phyloP scores from a whole-genome alignment of 345 rosid species.

The Theobroma cacao region DNA sequence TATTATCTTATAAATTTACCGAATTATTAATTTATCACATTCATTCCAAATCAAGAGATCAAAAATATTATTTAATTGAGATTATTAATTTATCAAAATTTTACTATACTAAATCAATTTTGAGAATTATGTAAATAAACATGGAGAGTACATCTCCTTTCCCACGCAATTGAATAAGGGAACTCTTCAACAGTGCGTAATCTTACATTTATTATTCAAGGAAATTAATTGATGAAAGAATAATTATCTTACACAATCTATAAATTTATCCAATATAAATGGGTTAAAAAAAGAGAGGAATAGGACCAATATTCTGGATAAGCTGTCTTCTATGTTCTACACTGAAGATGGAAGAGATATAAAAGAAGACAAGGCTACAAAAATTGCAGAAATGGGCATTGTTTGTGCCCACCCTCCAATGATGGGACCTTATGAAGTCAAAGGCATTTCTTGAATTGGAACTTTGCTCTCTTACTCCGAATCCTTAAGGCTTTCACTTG shows the following conservation, averaged over 20 bases:
- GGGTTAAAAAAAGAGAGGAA: not conserved
- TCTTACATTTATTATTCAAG: not conserved
- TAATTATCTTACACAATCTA: not conserved
- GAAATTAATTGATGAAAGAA: not conserved
- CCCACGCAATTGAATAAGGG: not conserved
- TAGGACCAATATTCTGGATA: not conserved
- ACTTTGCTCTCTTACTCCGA: conserved; percentile 33
- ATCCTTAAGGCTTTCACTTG: conserved; percentile 70
- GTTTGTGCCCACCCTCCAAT: not conserved
- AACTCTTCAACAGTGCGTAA: not conserved
- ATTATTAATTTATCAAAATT: too few relatives aligned
- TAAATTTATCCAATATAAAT: not conserved
- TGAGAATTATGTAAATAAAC: too few relatives aligned
- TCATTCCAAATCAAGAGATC: too few relatives aligned
- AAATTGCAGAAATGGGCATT: not conserved
- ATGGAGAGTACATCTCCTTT: too few relatives aligned
- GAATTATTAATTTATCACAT: too few relatives aligned
- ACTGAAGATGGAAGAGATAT: not conserved
- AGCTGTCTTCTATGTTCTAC: not conserved
- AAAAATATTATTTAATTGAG: too few relatives aligned
- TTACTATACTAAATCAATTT: too few relatives aligned
- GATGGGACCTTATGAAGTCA: not conserved
- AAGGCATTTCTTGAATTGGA: not conserved
- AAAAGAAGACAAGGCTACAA: not conserved
- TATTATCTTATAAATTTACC: too few relatives aligned